Evolutionary conservation across 2,329 filamentous ascomycete genomes (phyloP), one percentile per base, ranked within the genome.

Genomic region (Botryotinia calthae): DNA sequence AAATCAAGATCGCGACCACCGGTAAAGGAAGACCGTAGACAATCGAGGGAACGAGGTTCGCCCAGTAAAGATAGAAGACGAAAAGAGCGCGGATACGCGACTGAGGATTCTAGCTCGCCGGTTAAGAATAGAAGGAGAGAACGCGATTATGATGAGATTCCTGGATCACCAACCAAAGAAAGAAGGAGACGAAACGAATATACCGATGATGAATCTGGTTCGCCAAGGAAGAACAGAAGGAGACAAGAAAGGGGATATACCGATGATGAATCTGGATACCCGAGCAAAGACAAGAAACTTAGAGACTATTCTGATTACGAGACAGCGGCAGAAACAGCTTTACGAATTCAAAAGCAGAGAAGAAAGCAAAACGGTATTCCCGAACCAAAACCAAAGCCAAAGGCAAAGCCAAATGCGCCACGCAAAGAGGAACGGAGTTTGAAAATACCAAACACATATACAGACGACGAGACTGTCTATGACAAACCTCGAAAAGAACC

Each of bases 21-120:
- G 89, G 91, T 40, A 93, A 91, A 75, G 91, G 90, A 40, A 89
- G 90, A 0, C 82, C 91, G 22, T 83, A 91, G 77, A 91, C 93
- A 78, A 91, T 93, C 80, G 91, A 91, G 0, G 84, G 84, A 84
- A 82, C 82, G 79, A 87, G 78, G 22, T 20, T 70, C 67, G 25
- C 46, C 69, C 34, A 71, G 46, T 22, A 64, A 64, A 51, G 69
- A 71, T 20, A 64, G 69, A 37, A 64, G 48, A 40, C 63, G 70
- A 72, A 67, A 44, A 28, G 48, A 66, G 42, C 40, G 61, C 46
- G 70, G 63, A 18, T 58, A 68, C 59, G 44, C 63, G 37, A 67
- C 65, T n/a, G 69, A 64, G 25, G 59, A 71, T 42, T 63, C 58
- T 22, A 63, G 46, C 22, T 65, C 28, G 10, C 70, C 58, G 34